A percentile compares a stretch with the other conserved stretches of the same genome.
Evolutionary conservation across 257 asterid genomes (phyloP).

Genomic region (Linderniella brevidens): DNA sequence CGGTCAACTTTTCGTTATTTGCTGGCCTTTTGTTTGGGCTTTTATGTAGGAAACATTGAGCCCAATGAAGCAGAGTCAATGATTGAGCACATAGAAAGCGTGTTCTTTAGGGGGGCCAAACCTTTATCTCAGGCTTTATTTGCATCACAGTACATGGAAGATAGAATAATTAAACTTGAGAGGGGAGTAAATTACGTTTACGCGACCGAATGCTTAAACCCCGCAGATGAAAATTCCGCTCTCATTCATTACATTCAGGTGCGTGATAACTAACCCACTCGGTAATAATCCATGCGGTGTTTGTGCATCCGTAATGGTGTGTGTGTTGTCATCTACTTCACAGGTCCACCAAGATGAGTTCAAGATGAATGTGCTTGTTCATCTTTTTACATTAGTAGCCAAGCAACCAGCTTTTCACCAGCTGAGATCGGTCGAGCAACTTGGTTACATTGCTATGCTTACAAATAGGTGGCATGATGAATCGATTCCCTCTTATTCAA

Average conservation of each 20-base stretch:
- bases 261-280: neutral
- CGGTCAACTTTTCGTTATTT: constrained; percentile 1
- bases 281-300: no score
- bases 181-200: constrained; percentile 46
- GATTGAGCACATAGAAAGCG: constrained; percentile 47
- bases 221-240: constrained; percentile 85
- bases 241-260: constrained; percentile 95
- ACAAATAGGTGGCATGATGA: constrained; percentile 47
- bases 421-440: constrained; percentile 99
- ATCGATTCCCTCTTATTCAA: neutral
- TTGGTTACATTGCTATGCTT: constrained; percentile 84
- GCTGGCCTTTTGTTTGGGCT: constrained; percentile 4
- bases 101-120: constrained; percentile 48
- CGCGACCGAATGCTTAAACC: constrained; percentile 64
- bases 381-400: constrained; percentile 76
- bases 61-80: constrained; percentile 74
- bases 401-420: constrained; percentile 97
- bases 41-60: constrained; percentile 55
- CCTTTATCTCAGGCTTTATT: constrained; percentile 56
- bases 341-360: constrained; percentile 94
- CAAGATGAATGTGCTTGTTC: constrained; percentile 61
- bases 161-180: constrained; percentile 73
- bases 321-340: constrained; percentile 5
- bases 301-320: neutral
- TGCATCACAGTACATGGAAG: constrained; percentile 71